phyloP scores from a whole-genome alignment of 2,329 filamentous ascomycete genomes.

The Davidsoniella eucalypti region DNA sequence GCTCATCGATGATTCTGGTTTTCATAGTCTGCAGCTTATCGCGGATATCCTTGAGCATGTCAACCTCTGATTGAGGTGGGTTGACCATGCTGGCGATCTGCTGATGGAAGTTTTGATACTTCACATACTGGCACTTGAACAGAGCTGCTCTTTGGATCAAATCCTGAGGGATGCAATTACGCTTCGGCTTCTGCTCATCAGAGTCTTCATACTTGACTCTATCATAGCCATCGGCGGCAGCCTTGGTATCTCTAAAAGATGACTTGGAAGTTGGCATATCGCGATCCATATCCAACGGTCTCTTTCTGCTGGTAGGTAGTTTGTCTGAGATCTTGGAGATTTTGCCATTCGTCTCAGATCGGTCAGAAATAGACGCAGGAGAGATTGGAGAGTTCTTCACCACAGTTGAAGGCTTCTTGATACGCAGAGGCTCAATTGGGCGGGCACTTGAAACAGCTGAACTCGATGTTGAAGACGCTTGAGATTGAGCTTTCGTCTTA shows the following conservation, averaged over 20 bases:
- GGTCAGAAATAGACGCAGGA: slow-evolving; percentile 6
- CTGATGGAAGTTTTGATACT: slow-evolving; percentile 39
- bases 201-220: slow-evolving; percentile 14
- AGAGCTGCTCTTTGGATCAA: slow-evolving; percentile 35
- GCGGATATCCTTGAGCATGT: slow-evolving; percentile 37
- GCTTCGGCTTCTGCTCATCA: slow-evolving; percentile 17
- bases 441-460: background rate
- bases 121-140: slow-evolving; percentile 40
- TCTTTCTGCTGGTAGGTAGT: slow-evolving; percentile 19
- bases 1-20: slow-evolving; percentile 37
- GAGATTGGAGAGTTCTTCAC: slow-evolving; percentile 5
- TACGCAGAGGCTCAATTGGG: slow-evolving; percentile 3
- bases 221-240: slow-evolving; percentile 13
- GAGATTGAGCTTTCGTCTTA: slow-evolving; percentile 28
- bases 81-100: slow-evolving; percentile 35
- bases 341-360: background rate
- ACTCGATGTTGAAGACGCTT: background rate
- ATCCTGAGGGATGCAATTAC: slow-evolving; percentile 20
- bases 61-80: slow-evolving; percentile 34
- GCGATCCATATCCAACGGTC: slow-evolving; percentile 13
- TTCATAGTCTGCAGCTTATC: slow-evolving; percentile 39
- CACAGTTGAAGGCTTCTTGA: slow-evolving; percentile 4
- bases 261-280: background rate
- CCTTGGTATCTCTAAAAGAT: slow-evolving; percentile 6
- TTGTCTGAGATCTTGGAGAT: slow-evolving; percentile 15